Conservation (phyloP, 768 basidiomycete species). For the Lentinus tigrinus region DNA sequence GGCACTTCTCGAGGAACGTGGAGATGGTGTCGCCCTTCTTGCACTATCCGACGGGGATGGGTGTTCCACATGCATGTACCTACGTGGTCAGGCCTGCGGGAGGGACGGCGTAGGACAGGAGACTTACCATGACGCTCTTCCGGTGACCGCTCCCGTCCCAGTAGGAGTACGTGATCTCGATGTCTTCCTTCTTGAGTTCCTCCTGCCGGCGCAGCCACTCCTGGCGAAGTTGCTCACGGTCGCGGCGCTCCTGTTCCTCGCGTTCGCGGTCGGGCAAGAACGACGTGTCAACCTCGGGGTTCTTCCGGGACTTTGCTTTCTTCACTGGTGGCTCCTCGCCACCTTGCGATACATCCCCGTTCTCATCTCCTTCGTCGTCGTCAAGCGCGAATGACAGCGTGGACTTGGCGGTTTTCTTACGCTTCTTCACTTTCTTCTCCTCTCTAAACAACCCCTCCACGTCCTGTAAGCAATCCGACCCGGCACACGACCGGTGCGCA, state of each 20-base stretch:
- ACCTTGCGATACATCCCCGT: constrained; percentile 32
- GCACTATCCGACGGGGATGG: constrained; percentile 54
- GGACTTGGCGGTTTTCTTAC: constrained; percentile 85
- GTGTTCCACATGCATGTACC: constrained; percentile 18
- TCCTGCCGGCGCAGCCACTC: constrained; percentile 82
- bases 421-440: constrained; percentile 86
- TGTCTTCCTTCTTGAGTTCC: constrained; percentile 65
- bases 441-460: constrained; percentile 88
- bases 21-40: constrained; percentile 94
- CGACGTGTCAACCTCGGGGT: constrained; percentile 95
- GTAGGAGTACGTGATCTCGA: constrained; percentile 94
- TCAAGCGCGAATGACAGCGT: constrained; percentile 91
- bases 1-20: constrained; percentile 87
- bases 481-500: constrained; percentile 11
- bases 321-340: constrained; percentile 54
- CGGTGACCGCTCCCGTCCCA: constrained; percentile 99
- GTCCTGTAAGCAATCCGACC: constrained; percentile 46
- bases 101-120: neutral
- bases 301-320: constrained; percentile 84
- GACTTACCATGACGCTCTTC: constrained; percentile 81
- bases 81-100: constrained; percentile 22
- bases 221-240: constrained; percentile 84
- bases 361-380: constrained; percentile 61
- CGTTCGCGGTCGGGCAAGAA: constrained; percentile 98
- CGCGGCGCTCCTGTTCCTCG: constrained; percentile 86